Base-by-base conservation (phyloP, 164 flowering plant genomes). In the Nelumbo lutea region DNA sequence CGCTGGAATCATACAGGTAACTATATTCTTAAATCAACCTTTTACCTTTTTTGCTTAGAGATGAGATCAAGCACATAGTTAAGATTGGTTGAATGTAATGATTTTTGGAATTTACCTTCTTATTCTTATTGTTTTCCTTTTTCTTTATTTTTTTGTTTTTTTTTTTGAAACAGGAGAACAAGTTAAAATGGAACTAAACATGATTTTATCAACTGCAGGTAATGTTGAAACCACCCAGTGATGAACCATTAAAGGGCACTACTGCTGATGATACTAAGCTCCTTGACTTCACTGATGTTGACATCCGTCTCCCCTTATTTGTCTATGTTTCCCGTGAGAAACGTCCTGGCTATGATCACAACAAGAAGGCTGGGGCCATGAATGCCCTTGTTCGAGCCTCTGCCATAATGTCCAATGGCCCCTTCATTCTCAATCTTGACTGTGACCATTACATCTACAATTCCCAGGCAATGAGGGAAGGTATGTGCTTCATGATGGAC, bases 291-390 rank as follows among this genome's bases (percentile, higher is more conserved):
- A 75, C 83, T 13, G 93, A 83, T 42, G 80, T 85, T 5, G 98
- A 92, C 74, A 85, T 85, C 64, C 91, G 98, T 58, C 93, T 90
- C 42, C 98, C 98, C 1, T 44, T 90, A 83, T 79, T 92, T 41
- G 96, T 91, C 14, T 91, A 91, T 59, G 83, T 91, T 56, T 86
- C 93, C 14, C 91, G 97, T 40, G 97, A 91, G 67, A 90, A 91
- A 75, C 91, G 97, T 3, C 96, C 91, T 42, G 97, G 97, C 9
- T 92, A 87, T 77, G 97, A 92, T 67, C 97, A 92, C 76, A 92
- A 92, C 84, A 92, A 92, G 82, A 92, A 92, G 72, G 96, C 97
- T 5, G 97, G 97, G 1, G 97, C 97, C 64, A 91, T 91, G 97
- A 91, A 91, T 69, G 94, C 96, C 4, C 80, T 91, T 40, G 97